Base-by-base conservation (phyloP, 495 filamentous ascomycete genomes). In the Penicillium psychrofluorescens region DNA sequence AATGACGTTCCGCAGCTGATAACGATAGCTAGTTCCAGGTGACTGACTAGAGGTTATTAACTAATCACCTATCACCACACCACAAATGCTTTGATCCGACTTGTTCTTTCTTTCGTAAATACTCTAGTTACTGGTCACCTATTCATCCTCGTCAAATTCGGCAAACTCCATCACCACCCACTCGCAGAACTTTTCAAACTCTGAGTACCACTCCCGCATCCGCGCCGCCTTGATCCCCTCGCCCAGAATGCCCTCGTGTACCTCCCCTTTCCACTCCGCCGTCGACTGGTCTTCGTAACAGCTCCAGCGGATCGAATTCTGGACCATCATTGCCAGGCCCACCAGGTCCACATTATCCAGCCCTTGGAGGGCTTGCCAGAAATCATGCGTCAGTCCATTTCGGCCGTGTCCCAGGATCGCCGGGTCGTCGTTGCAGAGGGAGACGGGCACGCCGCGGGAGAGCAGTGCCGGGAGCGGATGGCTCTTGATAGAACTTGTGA, bases 261-360 rank as follows among this genome's bases (percentile, higher is more conserved):
- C 74, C 34, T 80, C 88, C 30, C 72, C 66, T 32, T 71, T 62
- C 85, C 90, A 95, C 40, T 81, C 76, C 8, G 81, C 76, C 2
- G 70, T 46, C 11, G 63, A 66, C 55, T 85, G 83, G 53, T 95
- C 90, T 54, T 90, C 86, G 57, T 86, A 95, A 29, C 84, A 83
- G 15, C 90, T 88, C 85, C 86, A 96, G 28, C 84, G 74, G 33
- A 98, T 82, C 43, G 89, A 94, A 45, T 94, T 97, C 70, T 95
- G 88, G 11, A 86, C 91, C 53, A 98, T 72, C 52, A 82, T 83
- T 5, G 88, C 91, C 33, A 97, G 50, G 5, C 64, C 65, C 1
- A 58, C 55, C 16, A 95, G 62, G 11, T 89, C 92, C 16, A 95
- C 75, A 50, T 88, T 91, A 43, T 94, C 79, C 67, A 88, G 85